A percentile compares a stretch with the other conserved stretches of the same genome.
Conservation (phyloP, 2,329 filamentous ascomycete genomes). For the Colletotrichum cuscutae region DNA sequence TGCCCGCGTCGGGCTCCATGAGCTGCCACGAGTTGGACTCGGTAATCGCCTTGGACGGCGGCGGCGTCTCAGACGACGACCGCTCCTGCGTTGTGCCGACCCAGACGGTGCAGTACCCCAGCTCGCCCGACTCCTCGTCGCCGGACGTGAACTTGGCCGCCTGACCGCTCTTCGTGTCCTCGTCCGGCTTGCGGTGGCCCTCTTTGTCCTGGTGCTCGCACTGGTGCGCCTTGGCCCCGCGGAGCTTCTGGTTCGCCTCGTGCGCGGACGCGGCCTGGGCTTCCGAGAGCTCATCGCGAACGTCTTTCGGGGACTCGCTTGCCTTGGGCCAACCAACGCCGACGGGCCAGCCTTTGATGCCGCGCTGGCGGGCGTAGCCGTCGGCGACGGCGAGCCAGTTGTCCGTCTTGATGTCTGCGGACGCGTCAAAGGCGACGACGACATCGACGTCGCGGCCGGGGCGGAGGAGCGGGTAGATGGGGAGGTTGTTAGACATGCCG, state of each 20-base stretch:
- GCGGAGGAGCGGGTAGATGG: conserved; percentile 92
- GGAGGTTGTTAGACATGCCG: conserved; percentile 98
- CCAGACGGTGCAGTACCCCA: conserved; percentile 96
- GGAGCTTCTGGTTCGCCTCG: conserved; percentile 72
- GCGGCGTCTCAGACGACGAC: conserved; percentile 61
- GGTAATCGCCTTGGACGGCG: conserved; percentile 64
- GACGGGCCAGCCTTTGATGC: conserved; percentile 93
- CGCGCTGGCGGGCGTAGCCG: conserved; percentile 89
- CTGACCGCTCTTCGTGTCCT: conserved; percentile 41
- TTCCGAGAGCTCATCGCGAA: conserved; percentile 72
- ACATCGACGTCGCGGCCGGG: conserved; percentile 91
- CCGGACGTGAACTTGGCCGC: conserved; percentile 53
- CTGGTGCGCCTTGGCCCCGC: conserved; percentile 65
- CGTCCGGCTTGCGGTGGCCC: conserved; percentile 33
- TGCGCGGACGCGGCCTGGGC: conserved; percentile 70
- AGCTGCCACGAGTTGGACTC: conserved; percentile 76
- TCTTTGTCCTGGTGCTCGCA: conserved; percentile 39
- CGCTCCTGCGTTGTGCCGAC: conserved; percentile 86
- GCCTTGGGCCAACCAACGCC: conserved; percentile 91
- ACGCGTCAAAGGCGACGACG: conserved; percentile 92
- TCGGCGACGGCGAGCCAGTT: conserved; percentile 97
- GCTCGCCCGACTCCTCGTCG: conserved; percentile 63
- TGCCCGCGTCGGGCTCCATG: conserved; percentile 81
- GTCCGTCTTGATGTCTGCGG: conserved; percentile 90
- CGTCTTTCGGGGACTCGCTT: conserved; percentile 66